Evolutionary conservation across 2,329 filamentous ascomycete species (phyloP).

Genomic region (Waltergamsia citrina): DNA sequence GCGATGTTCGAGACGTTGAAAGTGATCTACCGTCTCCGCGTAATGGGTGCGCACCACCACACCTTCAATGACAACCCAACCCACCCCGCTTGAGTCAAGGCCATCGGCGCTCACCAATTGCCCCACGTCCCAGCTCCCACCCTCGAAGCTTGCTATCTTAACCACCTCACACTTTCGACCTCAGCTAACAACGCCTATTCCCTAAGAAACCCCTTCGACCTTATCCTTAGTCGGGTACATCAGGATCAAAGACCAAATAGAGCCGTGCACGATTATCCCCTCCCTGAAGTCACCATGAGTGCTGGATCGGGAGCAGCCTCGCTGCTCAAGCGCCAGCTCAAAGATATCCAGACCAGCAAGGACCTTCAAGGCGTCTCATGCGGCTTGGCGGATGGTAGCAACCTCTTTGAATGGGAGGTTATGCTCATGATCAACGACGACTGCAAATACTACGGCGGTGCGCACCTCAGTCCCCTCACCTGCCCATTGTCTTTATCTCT

Average conservation of each 20-base stretch:
- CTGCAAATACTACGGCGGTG: slow-evolving; percentile 87
- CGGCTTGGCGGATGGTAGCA: slow-evolving; percentile 73
- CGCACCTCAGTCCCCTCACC: slow-evolving; percentile 15
- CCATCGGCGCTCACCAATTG: no score
- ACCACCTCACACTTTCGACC: background rate
- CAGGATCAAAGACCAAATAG: background rate
- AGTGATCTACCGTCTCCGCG: no score
- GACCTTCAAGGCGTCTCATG: slow-evolving; percentile 93
- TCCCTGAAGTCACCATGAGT: slow-evolving; percentile 19
- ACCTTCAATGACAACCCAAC: no score
- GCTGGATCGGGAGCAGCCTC: slow-evolving; percentile 51
- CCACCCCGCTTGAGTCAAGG: no score
- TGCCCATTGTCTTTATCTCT: background rate
- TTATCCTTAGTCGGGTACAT: no score
- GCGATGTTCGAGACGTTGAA: no score
- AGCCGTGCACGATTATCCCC: slow-evolving; percentile 8
- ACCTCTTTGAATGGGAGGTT: slow-evolving; percentile 96
- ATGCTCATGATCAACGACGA: slow-evolving; percentile 98
- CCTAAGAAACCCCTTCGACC: no score
- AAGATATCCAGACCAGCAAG: slow-evolving; percentile 86
- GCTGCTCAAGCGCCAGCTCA: slow-evolving; percentile 76
- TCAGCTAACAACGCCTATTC: background rate
- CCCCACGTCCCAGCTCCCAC: background rate
- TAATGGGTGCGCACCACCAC: no score
- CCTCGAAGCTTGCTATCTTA: background rate